Conservation (phyloP, 2,329 filamentous ascomycete genomes). For the Septoria linicola region DNA sequence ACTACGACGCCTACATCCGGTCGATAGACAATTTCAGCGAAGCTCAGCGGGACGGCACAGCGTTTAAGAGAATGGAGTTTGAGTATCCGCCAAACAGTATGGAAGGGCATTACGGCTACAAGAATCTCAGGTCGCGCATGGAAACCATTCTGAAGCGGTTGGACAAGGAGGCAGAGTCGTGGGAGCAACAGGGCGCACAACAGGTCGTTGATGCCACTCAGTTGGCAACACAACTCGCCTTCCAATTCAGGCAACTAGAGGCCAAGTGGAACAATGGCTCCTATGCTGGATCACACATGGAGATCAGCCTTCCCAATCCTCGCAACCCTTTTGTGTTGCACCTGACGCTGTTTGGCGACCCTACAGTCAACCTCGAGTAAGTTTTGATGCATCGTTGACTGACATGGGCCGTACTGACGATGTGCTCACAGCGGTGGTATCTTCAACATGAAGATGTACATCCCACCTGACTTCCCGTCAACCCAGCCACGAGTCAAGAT, state of each 20-base stretch:
- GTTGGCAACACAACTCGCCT: conserved; percentile 76
- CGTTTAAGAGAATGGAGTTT: conserved; percentile 83
- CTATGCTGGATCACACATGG: conserved; percentile 65
- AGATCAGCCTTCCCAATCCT: conserved; percentile 68
- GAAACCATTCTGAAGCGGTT: conserved; percentile 67
- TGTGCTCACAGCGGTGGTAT: conserved; percentile 63
- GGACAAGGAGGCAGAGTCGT: conserved; percentile 67
- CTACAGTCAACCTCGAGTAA: conserved; percentile 83
- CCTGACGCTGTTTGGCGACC: conserved; percentile 83
- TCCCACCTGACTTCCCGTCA: conserved; percentile 82
- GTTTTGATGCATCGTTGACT: background rate
- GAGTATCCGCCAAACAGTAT: conserved; percentile 75
- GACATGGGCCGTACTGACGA: background rate
- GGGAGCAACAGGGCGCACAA: conserved; percentile 67
- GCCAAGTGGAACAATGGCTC: conserved; percentile 67
- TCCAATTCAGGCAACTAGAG: conserved; percentile 80
- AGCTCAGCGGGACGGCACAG: conserved; percentile 58
- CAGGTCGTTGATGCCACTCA: conserved; percentile 66
- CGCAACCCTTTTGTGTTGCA: conserved; percentile 87
- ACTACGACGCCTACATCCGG: conserved; percentile 81
- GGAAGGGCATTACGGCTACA: conserved; percentile 83
- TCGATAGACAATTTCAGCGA: conserved; percentile 64
- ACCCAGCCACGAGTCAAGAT: conserved; percentile 83
- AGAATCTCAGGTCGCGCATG: conserved; percentile 68
- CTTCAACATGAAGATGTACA: conserved; percentile 74